Base-by-base conservation (phyloP, 371 early-diverging fungal genomes). In the Thermomucor indicae-seudaticae region DNA sequence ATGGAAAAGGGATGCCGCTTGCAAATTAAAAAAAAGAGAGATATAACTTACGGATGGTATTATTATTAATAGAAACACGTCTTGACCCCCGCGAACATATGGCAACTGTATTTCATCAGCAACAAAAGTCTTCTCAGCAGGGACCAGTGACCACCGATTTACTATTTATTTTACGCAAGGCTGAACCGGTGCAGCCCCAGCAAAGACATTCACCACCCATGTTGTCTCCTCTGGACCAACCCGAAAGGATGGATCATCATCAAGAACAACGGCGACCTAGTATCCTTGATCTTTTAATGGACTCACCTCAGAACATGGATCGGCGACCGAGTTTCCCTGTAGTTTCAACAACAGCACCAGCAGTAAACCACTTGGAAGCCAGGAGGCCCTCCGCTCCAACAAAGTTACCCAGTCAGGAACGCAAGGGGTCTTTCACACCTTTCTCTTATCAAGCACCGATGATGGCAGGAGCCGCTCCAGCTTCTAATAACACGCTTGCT, bases 201-300 rank as follows among this genome's bases (percentile, higher is more conserved):
- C 8, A 44, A 28, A 46, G 45, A 43, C 42, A 50, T 22, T 34
- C 39, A 25, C 51, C 47, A 17, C 51, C 47, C 29, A 23, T 23
- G 39, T 25, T 60, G 28, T 45, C 51, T 38, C 38, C 49, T 34
- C 29, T 48, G 22, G 51, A 44, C 11, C 49, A 43, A 16, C 24
- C 34, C 35, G 24, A 38, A 32, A 41, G 19, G 30, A 42, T 37
- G 35, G 27, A 39, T 22, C 27, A 23, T n/a, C 27, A 23, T n/a
- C 41, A 25, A 8, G 55, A 46, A 20, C 55, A 59, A 7, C 30
- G 74, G 39, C 54, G 74, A 27, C 74, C 74, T 6, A 74, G 74
- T 34, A 74, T 74, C 16, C 50, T 74, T 7, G 74, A 74, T 49
- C 70, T 74, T 40, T 37, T 74, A 22, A 70, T 74, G 74, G 74